Evolutionary conservation across 768 basidiomycete genomes (phyloP).

Genomic region (Pulveroboletus frians): DNA sequence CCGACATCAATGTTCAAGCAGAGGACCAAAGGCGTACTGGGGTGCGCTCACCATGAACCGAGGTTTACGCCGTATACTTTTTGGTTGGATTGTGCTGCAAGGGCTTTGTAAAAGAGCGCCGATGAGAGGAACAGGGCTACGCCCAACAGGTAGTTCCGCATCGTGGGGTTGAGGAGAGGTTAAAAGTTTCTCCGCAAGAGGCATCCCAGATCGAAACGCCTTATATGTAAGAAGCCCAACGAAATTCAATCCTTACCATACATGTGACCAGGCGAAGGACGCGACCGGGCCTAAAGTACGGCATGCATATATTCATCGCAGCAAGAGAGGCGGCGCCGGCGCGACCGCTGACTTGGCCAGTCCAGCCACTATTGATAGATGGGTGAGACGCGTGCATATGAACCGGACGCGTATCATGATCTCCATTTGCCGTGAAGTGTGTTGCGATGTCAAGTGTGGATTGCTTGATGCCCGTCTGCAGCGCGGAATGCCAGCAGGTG

Average conservation of each 20-base stretch:
- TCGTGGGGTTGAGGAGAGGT: conserved; percentile 5
- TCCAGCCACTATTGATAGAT: too few relatives aligned
- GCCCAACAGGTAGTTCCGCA: conserved; percentile 16
- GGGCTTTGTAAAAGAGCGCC: conserved; percentile 13
- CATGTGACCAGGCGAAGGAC: conserved; percentile 1
- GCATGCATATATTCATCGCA: too few relatives aligned
- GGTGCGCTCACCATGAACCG: conserved; percentile 51
- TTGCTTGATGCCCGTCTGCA: too few relatives aligned
- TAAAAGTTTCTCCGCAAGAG: not conserved
- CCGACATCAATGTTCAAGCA: not conserved
- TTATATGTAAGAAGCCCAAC: not conserved
- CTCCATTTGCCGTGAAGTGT: too few relatives aligned
- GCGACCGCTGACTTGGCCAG: too few relatives aligned
- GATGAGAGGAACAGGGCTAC: conserved; percentile 14
- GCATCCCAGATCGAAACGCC: not conserved
- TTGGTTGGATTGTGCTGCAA: conserved; percentile 19
- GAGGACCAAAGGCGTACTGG: not conserved
- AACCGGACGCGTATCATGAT: too few relatives aligned
- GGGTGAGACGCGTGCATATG: too few relatives aligned
- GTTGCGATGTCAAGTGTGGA: too few relatives aligned
- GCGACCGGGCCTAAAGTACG: too few relatives aligned
- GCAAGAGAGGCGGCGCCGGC: too few relatives aligned
- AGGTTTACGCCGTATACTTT: conserved; percentile 73
- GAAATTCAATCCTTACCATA: not conserved
- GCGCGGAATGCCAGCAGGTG: too few relatives aligned